Conservation (phyloP, 495 filamentous ascomycete species). For the Xylaria intraflava region DNA sequence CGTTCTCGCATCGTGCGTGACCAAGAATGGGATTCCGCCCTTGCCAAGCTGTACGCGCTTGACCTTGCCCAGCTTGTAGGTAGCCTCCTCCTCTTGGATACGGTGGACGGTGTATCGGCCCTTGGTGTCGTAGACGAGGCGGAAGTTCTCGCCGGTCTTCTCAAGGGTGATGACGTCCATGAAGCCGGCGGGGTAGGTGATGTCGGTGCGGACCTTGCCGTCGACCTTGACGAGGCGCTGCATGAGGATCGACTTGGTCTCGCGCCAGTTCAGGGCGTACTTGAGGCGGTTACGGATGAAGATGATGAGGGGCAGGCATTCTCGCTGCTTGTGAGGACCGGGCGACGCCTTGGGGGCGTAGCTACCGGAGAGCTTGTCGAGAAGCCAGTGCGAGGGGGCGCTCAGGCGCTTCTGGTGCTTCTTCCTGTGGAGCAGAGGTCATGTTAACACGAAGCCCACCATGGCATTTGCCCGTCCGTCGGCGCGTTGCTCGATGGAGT, state of each 20-base stretch:
- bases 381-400: constrained; percentile 97
- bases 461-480: no score
- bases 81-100: constrained; percentile 93
- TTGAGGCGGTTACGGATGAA: constrained; percentile 99
- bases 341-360: constrained; percentile 94
- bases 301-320: constrained; percentile 98
- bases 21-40: constrained; percentile 99
- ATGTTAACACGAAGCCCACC: constrained; percentile 6
- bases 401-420: constrained; percentile 99
- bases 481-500: background rate
- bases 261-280: constrained; percentile 98
- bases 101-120: constrained; percentile 99
- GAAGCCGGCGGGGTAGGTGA: constrained; percentile 95
- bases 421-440: constrained; percentile 54
- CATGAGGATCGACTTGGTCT: constrained; percentile 97
- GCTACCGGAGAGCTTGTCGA: constrained; percentile 97
- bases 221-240: constrained; percentile 99
- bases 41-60: constrained; percentile 98
- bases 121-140: constrained; percentile 99
- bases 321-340: constrained; percentile 98
- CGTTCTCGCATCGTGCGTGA: constrained; percentile 99
- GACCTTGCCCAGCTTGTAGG: constrained; percentile 99
- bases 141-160: constrained; percentile 99
- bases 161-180: constrained; percentile 99
- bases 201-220: constrained; percentile 97